Percentiles rank a stretch among this genome's conserved stretches.
Evolutionary conservation across 305 asterid genomes (phyloP).

Genomic region (Fraxinus angustifolia): DNA sequence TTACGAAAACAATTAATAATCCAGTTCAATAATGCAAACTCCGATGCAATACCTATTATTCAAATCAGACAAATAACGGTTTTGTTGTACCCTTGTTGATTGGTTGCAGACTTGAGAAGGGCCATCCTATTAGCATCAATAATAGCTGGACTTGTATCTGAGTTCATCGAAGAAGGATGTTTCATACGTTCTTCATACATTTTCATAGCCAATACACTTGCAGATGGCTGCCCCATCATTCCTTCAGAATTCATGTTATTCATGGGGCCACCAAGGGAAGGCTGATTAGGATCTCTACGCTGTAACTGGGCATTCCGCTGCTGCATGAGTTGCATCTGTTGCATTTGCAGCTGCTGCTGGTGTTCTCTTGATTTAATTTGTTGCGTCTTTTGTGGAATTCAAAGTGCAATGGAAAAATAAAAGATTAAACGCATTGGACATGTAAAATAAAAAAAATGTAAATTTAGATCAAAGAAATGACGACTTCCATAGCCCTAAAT

Average conservation of each 20-base stretch:
- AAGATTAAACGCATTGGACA: background rate
- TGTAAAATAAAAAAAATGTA: background rate
- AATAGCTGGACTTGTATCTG: conserved; percentile 70
- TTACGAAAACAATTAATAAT: conserved; percentile 23
- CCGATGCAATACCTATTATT: background rate
- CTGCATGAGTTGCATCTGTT: conserved; percentile 92
- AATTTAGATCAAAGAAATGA: background rate
- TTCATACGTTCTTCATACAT: conserved; percentile 95
- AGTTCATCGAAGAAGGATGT: conserved; percentile 85
- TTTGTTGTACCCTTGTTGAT: conserved; percentile 79
- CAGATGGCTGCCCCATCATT: conserved; percentile 94
- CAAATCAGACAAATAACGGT: conserved; percentile 7
- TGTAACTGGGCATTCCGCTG: conserved; percentile 88
- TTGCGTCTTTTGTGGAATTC: conserved; percentile 54
- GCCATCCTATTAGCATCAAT: conserved; percentile 94
- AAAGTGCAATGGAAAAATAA: background rate
- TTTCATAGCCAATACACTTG: conserved; percentile 88
- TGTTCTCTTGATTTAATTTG: conserved; percentile 92
- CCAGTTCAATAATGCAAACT: background rate
- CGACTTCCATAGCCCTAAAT: background rate
- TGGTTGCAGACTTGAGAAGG: conserved; percentile 81
- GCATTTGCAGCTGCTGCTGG: conserved; percentile 81
- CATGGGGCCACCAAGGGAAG: conserved; percentile 80
- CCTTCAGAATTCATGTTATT: conserved; percentile 76
- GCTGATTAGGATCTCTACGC: conserved; percentile 92